These are phyloP conservation scores for Penicillium paneum DNA, from an alignment of 2,329 filamentous ascomycete species.

Conservation along the genomic window DNA sequence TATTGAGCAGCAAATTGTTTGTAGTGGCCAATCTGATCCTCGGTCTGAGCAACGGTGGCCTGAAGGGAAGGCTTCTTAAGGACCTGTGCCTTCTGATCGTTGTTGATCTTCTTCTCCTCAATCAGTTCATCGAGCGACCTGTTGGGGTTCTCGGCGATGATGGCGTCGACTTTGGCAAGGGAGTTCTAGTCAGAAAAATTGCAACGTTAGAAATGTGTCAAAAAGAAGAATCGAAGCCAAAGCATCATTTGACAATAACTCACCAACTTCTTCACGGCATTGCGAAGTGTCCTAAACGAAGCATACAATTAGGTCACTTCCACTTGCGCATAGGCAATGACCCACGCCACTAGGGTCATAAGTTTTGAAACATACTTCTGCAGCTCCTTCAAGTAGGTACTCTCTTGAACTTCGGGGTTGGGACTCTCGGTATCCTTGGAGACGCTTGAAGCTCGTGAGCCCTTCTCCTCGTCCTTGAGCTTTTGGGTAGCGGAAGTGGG, in stretches of 20 bases:
- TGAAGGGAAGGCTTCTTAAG: constrained; percentile 62
- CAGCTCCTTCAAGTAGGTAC: constrained; percentile 78
- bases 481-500: constrained; percentile 60
- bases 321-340: constrained; percentile 3
- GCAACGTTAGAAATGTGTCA: constrained; percentile 19
- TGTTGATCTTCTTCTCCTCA: constrained; percentile 61
- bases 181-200: constrained; percentile 44
- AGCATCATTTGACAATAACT: constrained; percentile 32
- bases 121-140: constrained; percentile 63
- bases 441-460: constrained; percentile 42
- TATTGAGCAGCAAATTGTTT: constrained; percentile 59
- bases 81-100: constrained; percentile 61
- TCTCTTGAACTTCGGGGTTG: constrained; percentile 60
- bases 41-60: constrained; percentile 53
- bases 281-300: constrained; percentile 72
- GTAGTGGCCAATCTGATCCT: constrained; percentile 61
- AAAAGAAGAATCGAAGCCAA: neutral
- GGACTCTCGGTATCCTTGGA: constrained; percentile 33
- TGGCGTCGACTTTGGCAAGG: constrained; percentile 58
- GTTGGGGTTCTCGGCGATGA: constrained; percentile 59
- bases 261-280: constrained; percentile 91
- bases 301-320: constrained; percentile 14
- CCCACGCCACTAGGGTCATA: neutral
- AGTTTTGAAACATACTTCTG: constrained; percentile 67
- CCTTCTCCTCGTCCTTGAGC: constrained; percentile 63